Evolutionary conservation across 169 alveolate genomes (phyloP).

Genomic region (Cryptosporidium andersoni): DNA sequence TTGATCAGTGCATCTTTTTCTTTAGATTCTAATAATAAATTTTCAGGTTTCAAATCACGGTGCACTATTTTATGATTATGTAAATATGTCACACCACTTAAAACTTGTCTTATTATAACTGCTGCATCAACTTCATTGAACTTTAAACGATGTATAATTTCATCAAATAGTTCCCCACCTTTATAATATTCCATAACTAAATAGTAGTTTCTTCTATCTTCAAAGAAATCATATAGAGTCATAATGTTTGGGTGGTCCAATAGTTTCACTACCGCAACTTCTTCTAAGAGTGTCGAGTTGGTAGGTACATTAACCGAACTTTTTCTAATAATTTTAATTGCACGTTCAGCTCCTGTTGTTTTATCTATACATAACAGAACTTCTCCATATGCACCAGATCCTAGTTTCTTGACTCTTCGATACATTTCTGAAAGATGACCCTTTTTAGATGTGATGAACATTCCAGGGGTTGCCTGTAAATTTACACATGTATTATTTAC

Average conservation of each 20-base stretch:
- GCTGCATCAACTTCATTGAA: constrained; percentile 91
- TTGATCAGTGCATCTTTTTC: constrained; percentile 78
- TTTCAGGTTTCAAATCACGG: constrained; percentile 89
- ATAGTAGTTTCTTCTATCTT: constrained; percentile 84
- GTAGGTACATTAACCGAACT: constrained; percentile 48
- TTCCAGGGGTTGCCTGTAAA: constrained; percentile 68
- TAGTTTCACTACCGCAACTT: constrained; percentile 86
- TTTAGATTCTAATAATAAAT: constrained; percentile 77
- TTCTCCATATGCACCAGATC: constrained; percentile 92
- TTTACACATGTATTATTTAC: constrained; percentile 3
- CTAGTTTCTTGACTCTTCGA: constrained; percentile 83
- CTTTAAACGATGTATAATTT: constrained; percentile 83
- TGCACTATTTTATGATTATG: constrained; percentile 89
- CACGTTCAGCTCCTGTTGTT: constrained; percentile 81
- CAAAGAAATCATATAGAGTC: constrained; percentile 90
- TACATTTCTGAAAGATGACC: constrained; percentile 82
- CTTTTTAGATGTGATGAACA: constrained; percentile 61
- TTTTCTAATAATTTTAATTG: constrained; percentile 86
- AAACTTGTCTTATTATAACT: constrained; percentile 88
- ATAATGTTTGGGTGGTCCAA: constrained; percentile 96
- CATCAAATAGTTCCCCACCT: constrained; percentile 93
- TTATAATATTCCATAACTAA: constrained; percentile 89
- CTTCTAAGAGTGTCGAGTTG: constrained; percentile 77
- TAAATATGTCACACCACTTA: constrained; percentile 90
- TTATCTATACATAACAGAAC: constrained; percentile 84